Evolutionary conservation across 306 rosid species (phyloP), one percentile per base, ranked within the genome.

Genomic region (Gynostemma pentaphyllum): DNA sequence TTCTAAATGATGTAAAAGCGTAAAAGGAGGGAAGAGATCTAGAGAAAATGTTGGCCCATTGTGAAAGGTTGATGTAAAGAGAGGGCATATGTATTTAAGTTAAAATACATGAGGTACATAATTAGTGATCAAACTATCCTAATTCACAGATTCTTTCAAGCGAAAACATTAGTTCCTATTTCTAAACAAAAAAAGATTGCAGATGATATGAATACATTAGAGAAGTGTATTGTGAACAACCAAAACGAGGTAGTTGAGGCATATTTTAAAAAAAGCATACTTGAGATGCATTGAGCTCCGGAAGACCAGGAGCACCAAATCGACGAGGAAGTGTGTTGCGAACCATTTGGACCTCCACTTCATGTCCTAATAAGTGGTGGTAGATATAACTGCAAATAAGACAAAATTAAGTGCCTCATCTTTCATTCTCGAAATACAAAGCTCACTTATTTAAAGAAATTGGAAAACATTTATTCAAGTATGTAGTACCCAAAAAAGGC

Each of bases 271-370:
- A 42, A 68, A 16, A 36, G 41, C 83, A 77, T 85, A 94, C 99
- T 68, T 94, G 99, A 68, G 99, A 94, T 50, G 99, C 99, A 83
- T 94, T 94, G 68, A 94, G 92, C 74, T 94, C 99, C 0, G 99
- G 99, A 72, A 94, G 95, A 65, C 99, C 99, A 0, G 97, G 99
- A 18, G 99, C 99, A 59, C 99, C 99, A 80, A 94, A 89, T 39
- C 99, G 97, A 36, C 96, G 95, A 68, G 99, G 99, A 61, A 94
- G 74, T 18, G 99, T 77, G 72, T 94, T 94, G 52, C 99, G 99
- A 70, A 94, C 95, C 99, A 89, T 84, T 76, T 94, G 99, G 70
- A 84, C 95, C 84, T 94, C 99, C 64, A 94, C 99, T 81, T 94
- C 97, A 69, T 94, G 99, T 66, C 99, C 99, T 79, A 94, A 70